Base-by-base conservation (phyloP, 495 filamentous ascomycete genomes). In the Aspergillus ostianus region DNA sequence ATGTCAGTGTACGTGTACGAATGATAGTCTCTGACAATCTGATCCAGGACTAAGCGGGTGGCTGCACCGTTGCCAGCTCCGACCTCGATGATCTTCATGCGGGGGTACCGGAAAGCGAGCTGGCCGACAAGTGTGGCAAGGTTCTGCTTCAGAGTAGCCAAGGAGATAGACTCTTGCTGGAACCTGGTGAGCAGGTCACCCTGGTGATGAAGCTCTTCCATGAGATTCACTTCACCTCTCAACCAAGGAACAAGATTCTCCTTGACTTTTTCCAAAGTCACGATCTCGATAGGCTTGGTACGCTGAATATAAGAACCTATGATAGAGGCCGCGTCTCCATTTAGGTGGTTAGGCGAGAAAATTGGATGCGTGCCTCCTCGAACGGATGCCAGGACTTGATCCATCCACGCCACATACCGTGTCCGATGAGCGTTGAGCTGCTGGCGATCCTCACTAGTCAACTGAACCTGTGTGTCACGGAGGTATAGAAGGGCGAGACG, bases 1-100 rank as follows among this genome's bases (percentile, higher is more conserved):
- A 64, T 47, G 48, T 64, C 62, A 3, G 62, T 64, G 48, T 49
- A 61, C 3, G 20, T 46, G 49, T 59, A 60, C 6, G 50, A 27
- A n/a, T n/a, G 21, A n/a, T 27, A 52, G 21, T 27, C 17, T 1
- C 17, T 1, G 2, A 1, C 50, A 52, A 52, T n/a, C 21, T 29
- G 7, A 1, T 26, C 8, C 50, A 52, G 27, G 13, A 52, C 27
- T 9, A 27, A n/a, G 10, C 23, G 9, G 2, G 50, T 52, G 8
- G 50, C 50, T 26, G 15, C 50, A 9, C 50, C 50, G 2, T 12
- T 27, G 15, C 50, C 50, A 5, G 50, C 50, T n/a, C 50, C 50
- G n/a, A 52, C 27, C 27, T 52, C 50, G 17, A 52, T 12, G 7
- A 52, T 52, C 17, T 29, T 52, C 20, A 52, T 52, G 17, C 23